Percentiles rank a stretch among this genome's conserved stretches.
Conservation (phyloP, 2,329 filamentous ascomycete species). For the Didymella glomerata region DNA sequence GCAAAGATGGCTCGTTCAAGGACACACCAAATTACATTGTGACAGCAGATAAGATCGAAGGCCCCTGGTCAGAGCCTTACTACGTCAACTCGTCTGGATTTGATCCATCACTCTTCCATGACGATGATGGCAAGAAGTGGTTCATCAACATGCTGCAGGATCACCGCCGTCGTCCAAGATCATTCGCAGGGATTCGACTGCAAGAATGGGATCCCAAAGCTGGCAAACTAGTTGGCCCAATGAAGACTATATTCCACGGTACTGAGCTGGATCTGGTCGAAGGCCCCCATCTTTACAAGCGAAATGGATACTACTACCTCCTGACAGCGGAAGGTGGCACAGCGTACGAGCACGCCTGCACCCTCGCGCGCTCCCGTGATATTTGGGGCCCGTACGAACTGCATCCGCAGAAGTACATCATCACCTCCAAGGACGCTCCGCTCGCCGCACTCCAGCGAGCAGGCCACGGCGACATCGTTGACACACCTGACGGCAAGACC, state of each 20-base stretch:
- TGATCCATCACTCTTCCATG: conserved; percentile 59
- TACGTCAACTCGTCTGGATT: conserved; percentile 70
- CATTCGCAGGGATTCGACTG: conserved; percentile 65
- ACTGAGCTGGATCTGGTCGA: conserved; percentile 60
- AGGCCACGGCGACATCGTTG: conserved; percentile 51
- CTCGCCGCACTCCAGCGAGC: conserved; percentile 45
- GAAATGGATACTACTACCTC: conserved; percentile 49
- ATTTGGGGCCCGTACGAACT: conserved; percentile 55
- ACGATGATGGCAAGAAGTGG: conserved; percentile 50
- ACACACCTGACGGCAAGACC: conserved; percentile 44
- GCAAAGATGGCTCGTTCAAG: conserved; percentile 72
- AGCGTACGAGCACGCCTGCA: conserved; percentile 51
- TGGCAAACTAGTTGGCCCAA: conserved; percentile 63
- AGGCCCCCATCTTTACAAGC: conserved; percentile 49
- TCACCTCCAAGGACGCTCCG: conserved; percentile 52
- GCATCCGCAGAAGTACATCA: conserved; percentile 53
- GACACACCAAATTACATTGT: conserved; percentile 72
- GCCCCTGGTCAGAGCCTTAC: conserved; percentile 69
- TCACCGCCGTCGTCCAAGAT: conserved; percentile 43
- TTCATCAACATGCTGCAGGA: conserved; percentile 51
- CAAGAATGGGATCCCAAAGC: conserved; percentile 64
- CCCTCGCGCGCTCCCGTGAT: conserved; percentile 50
- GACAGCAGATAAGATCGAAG: conserved; percentile 59
- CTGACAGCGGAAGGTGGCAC: conserved; percentile 53
- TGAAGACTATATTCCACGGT: conserved; percentile 62